Evolutionary conservation across 257 asterid genomes (phyloP).

Genomic region (Solanum medicagineum): DNA sequence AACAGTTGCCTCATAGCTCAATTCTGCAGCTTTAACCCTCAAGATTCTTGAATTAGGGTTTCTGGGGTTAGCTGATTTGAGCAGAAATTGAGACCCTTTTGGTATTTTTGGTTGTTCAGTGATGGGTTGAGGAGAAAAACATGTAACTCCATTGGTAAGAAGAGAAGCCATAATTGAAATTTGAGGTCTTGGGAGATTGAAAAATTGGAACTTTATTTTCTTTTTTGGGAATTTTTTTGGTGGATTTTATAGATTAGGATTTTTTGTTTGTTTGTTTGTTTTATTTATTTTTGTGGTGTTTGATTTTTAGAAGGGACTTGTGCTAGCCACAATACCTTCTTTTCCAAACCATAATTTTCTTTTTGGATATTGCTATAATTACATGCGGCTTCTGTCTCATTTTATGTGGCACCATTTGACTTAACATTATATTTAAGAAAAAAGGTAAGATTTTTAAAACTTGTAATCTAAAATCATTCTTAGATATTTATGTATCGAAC

Average conservation of each 20-base stretch:
- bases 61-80: constrained; percentile 16
- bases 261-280: background rate
- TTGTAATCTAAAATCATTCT: too few relatives aligned
- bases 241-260: background rate
- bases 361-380: background rate
- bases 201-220: background rate
- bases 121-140: constrained; percentile 37
- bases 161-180: constrained; percentile 49
- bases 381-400: background rate
- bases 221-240: background rate
- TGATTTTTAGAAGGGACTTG: constrained; percentile 13
- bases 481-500: too few relatives aligned
- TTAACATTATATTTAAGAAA: too few relatives aligned
- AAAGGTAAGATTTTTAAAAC: too few relatives aligned
- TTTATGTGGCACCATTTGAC: too few relatives aligned
- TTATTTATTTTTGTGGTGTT: constrained; percentile 12
- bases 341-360: background rate
- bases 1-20: constrained; percentile 30
- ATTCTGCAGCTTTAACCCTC: constrained; percentile 31
- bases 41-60: constrained; percentile 33
- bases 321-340: constrained; percentile 41
- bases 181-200: background rate
- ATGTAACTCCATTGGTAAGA: constrained; percentile 54
- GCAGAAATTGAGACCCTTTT: constrained; percentile 17
- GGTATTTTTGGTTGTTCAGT: constrained; percentile 18